Conservation (phyloP, 495 filamentous ascomycete genomes). For the Entonaema liquescens region DNA sequence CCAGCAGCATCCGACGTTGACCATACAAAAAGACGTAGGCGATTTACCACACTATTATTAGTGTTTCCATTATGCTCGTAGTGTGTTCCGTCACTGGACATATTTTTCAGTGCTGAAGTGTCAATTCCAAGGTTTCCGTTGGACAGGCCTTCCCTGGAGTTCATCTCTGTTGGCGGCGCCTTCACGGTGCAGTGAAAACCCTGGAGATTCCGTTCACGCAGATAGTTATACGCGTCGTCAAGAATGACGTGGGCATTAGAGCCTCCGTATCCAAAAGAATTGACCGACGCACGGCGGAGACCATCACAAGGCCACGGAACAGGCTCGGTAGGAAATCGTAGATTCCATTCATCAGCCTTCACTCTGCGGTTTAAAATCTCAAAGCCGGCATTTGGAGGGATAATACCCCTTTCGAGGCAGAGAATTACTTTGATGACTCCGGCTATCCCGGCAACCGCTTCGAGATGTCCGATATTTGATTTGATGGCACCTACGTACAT, state of each 20-base stretch:
- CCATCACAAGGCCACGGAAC: not conserved
- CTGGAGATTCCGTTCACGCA: not conserved
- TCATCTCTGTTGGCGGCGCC: too few species aligned
- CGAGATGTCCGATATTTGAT: too few species aligned
- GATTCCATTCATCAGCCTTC: not conserved
- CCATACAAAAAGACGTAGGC: too few species aligned
- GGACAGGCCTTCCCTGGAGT: not conserved
- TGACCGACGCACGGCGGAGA: not conserved
- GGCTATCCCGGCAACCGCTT: too few species aligned
- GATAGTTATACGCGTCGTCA: constrained; percentile 9
- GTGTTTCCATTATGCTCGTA: too few species aligned
- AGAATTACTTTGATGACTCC: too few species aligned
- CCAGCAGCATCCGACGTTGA: too few species aligned
- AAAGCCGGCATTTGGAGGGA: too few species aligned
- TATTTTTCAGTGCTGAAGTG: not conserved
- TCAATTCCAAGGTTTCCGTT: not conserved
- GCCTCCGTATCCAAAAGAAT: constrained; percentile 19
- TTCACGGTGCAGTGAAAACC: not conserved
- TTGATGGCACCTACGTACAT: too few species aligned
- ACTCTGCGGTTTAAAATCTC: too few species aligned
- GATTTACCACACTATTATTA: too few species aligned
- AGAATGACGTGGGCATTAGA: constrained; percentile 8
- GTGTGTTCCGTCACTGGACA: not conserved
- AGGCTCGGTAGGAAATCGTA: not conserved
- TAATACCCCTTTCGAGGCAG: too few species aligned